Conservation (phyloP, 352 stramenopile species). For the Globisporangium perplexum region DNA sequence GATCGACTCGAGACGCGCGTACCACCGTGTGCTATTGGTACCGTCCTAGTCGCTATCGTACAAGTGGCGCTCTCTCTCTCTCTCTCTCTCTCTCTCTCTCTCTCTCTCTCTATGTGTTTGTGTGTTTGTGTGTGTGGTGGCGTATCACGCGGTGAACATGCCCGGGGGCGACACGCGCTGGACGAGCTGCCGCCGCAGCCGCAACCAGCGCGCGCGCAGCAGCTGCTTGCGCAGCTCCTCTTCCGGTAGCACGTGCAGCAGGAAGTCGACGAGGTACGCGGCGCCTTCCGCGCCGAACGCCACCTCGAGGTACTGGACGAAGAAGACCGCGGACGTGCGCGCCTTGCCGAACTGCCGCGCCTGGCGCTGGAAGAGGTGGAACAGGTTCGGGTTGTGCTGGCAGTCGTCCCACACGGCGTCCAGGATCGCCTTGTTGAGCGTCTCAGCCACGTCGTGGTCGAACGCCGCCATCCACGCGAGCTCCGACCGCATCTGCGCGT, state of each 20-base stretch:
- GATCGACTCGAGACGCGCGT: too few relatives aligned
- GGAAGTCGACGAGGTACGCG: slow-evolving; percentile 75
- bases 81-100: background rate
- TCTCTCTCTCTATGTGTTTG: background rate
- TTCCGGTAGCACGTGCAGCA: slow-evolving; percentile 75
- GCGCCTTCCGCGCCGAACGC: slow-evolving; percentile 72
- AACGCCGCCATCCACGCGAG: slow-evolving; percentile 32
- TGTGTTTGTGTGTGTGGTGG: background rate
- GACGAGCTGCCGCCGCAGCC: slow-evolving; percentile 51
- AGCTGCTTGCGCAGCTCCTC: slow-evolving; percentile 57
- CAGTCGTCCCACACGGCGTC: slow-evolving; percentile 84
- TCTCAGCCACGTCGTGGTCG: slow-evolving; percentile 57
- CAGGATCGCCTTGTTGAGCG: slow-evolving; percentile 67
- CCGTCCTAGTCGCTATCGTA: background rate
- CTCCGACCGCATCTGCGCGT: slow-evolving; percentile 32
- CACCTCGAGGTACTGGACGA: slow-evolving; percentile 77
- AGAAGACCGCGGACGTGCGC: slow-evolving; percentile 43
- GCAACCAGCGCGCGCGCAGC: slow-evolving; percentile 55
- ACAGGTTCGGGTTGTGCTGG: slow-evolving; percentile 78
- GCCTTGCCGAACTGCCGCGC: slow-evolving; percentile 72
- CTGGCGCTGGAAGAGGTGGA: slow-evolving; percentile 77
- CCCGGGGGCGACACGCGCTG: slow-evolving; percentile 42
- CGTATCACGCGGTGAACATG: background rate
- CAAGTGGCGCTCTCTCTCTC: background rate
- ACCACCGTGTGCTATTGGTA: background rate